A percentile compares a stretch with the other conserved stretches of the same genome.
phyloP scores from a whole-genome alignment of 208 protist genomes.

The Wallacemonas sp. region DNA sequence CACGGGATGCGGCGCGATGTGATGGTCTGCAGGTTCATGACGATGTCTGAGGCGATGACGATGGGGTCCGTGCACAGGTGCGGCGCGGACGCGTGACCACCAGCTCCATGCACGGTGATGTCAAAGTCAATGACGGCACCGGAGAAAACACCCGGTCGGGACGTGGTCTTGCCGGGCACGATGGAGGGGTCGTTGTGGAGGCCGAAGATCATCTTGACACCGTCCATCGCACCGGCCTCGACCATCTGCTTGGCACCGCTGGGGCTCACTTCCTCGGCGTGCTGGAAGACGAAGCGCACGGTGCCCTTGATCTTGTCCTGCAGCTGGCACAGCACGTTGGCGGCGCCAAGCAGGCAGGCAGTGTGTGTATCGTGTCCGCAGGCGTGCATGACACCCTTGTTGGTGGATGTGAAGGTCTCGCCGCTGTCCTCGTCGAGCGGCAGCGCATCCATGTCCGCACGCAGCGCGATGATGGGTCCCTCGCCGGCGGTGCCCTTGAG shows the following conservation, averaged over 20 bases:
- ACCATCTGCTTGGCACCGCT: conserved; percentile 54
- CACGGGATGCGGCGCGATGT: conserved; percentile 40
- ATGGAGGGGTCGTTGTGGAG: conserved; percentile 27
- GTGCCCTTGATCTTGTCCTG: conserved; percentile 47
- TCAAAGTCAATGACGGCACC: conserved; percentile 27
- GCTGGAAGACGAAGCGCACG: conserved; percentile 73
- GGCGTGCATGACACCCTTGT: no score
- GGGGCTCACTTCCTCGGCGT: conserved; percentile 52
- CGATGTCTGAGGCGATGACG: conserved; percentile 30
- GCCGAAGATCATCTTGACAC: conserved; percentile 56
- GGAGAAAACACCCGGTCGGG: conserved; percentile 20
- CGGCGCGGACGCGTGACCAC: conserved; percentile 62
- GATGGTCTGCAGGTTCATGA: conserved; percentile 51
- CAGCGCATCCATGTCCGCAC: conserved; percentile 71
- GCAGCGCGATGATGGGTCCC: conserved; percentile 50
- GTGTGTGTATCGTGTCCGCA: no score
- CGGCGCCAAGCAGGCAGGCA: conserved; percentile 60
- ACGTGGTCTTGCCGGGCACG: not conserved
- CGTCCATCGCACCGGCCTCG: conserved; percentile 38
- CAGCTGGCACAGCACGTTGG: conserved; percentile 50
- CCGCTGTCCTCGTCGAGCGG: conserved; percentile 62
- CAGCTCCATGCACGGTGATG: conserved; percentile 33
- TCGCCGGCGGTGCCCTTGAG: conserved; percentile 46
- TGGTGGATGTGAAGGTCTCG: conserved; percentile 54
- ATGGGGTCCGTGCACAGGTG: conserved; percentile 52